Conservation (phyloP, 1,284 basidiomycete genomes). For the Leccinum solheimii region DNA sequence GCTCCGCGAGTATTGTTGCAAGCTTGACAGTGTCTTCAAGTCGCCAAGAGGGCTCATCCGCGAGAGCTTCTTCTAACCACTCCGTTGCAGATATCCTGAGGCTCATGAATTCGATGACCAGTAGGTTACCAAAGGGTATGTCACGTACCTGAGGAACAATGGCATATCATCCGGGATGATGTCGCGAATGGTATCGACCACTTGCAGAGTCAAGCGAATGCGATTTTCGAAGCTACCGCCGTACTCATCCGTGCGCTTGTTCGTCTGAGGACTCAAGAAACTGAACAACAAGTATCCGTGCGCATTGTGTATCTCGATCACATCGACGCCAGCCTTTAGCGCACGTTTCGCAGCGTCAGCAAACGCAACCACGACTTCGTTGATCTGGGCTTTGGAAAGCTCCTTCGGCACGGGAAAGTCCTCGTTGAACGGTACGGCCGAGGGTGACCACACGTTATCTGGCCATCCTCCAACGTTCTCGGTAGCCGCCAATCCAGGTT, state of each 20-base stretch:
- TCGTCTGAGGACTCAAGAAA: conserved; percentile 63
- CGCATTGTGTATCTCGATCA: conserved; percentile 67
- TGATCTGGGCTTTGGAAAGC: conserved; percentile 54
- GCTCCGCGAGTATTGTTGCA: conserved; percentile 49
- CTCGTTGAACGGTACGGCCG: conserved; percentile 52
- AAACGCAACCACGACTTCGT: conserved; percentile 59
- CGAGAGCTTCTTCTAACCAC: conserved; percentile 55
- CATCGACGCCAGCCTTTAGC: conserved; percentile 60
- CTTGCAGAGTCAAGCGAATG: conserved; percentile 57
- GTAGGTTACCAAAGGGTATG: conserved; percentile 13
- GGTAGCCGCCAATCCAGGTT: conserved; percentile 38
- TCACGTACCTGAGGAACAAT: conserved; percentile 63
- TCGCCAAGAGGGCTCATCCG: conserved; percentile 56
- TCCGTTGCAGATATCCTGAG: conserved; percentile 57
- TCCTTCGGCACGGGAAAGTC: conserved; percentile 56
- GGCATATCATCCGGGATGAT: conserved; percentile 61
- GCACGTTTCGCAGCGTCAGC: conserved; percentile 56
- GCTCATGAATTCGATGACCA: conserved; percentile 26
- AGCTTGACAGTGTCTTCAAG: conserved; percentile 60
- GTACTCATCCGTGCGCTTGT: conserved; percentile 72
- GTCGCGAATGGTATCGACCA: conserved; percentile 53
- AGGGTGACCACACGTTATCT: conserved; percentile 59
- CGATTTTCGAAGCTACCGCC: conserved; percentile 76
- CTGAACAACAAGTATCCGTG: conserved; percentile 62
- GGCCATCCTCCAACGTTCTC: conserved; percentile 70